Conservation (phyloP, 768 basidiomycete species). For the Hygrocybe coccinea region DNA sequence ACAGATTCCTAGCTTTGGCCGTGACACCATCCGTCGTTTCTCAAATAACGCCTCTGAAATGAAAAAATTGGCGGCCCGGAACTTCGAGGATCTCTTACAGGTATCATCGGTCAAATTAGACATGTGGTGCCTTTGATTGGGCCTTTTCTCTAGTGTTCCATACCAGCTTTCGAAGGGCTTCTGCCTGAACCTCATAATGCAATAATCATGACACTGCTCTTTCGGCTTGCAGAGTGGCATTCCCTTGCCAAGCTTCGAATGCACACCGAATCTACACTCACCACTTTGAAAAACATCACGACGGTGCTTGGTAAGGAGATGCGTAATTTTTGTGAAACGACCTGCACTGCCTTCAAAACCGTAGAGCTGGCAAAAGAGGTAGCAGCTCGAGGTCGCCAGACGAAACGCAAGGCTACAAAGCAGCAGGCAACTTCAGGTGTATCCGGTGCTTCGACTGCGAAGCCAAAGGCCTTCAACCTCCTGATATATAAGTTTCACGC, state of each 20-base stretch:
- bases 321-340: conserved; percentile 20
- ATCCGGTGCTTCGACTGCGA: no score
- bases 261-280: conserved; percentile 33
- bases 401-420: conserved; percentile 8
- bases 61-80: conserved; percentile 32
- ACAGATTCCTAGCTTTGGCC: conserved; percentile 25
- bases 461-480: conserved; percentile 15
- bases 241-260: conserved; percentile 32
- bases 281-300: conserved; percentile 20
- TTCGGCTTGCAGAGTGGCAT: conserved; percentile 33
- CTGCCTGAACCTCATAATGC: conserved; percentile 26
- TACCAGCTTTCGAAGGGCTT: conserved; percentile 36
- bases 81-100: conserved; percentile 43
- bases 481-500: conserved; percentile 30
- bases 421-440: neutral
- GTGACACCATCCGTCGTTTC: conserved; percentile 33
- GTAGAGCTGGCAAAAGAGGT: conserved; percentile 24
- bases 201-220: conserved; percentile 26
- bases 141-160: no score
- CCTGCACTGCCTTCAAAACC: conserved; percentile 19
- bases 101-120: conserved; percentile 16
- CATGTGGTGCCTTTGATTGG: neutral
- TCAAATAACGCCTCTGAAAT: conserved; percentile 31
- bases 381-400: conserved; percentile 17
- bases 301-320: conserved; percentile 24